Base-by-base conservation (phyloP, 73 alveolate genomes). In the Tetrahymena malaccensis region DNA sequence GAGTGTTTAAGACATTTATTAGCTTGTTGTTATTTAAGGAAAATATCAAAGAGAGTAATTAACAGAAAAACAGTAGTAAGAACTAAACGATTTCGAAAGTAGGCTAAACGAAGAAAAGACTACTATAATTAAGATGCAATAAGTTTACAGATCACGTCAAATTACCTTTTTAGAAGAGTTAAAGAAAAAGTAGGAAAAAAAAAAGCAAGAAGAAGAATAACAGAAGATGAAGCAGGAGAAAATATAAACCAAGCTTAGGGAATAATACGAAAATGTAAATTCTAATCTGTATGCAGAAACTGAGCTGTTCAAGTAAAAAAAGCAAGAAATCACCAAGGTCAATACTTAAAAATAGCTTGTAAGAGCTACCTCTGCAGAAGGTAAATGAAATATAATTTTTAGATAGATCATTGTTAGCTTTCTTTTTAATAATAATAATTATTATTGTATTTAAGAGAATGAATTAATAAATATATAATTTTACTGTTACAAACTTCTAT, bases 171-270 rank as follows among this genome's bases (percentile, higher is more conserved):
- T 95, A 43, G 97, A 95, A 84, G 84, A 89, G 21, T 35, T 95
- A 19, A 95, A 95, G 85, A 38, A 43, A 27, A 44, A 85, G 34
- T 57, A 95, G 93, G 35, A 56, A 34, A 40, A 34, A 22, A 93
- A 95, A 37, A 95, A 95, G 55, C 37, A 95, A 16, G 94, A 95
- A 93, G 94, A 95, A 37, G 97, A 95, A 35, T 58, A 85, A 21
- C 43, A 50, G 85, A 89, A 50, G 25, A 17, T 50, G 38, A 95
- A 94, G 94, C 84, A 95, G 89, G 95, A 95, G 94, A 43, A 70
- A 17, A 89, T 85, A 43, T 35, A 95, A 89, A 43, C 33, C 12
- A 43, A 93, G 25, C 94, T 95, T 17, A 95, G 94, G 35, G 93
- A 95, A n/a, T 85, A 89, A 70, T 70, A 70, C 25, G 89, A 70